A percentile compares a stretch with the other conserved stretches of the same genome.
These are phyloP conservation scores for Candida ficus DNA, from an alignment of 805 yeast species.

Conservation along the genomic window DNA sequence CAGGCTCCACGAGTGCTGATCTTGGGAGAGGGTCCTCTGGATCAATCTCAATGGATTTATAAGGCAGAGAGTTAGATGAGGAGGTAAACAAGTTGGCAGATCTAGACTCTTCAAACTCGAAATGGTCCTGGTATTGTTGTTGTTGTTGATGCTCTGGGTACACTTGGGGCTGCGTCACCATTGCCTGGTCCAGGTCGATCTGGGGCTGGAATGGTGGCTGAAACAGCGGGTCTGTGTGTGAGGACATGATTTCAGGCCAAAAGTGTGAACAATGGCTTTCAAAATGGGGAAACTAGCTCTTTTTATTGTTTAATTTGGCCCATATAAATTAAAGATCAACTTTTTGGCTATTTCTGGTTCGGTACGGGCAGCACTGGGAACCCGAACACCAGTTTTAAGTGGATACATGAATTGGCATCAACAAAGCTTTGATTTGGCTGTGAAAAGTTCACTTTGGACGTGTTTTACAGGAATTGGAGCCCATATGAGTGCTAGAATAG, in stretches of 20 bases:
- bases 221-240: not conserved
- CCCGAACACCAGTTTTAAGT: not conserved
- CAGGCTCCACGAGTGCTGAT: not conserved
- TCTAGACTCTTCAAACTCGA: not conserved
- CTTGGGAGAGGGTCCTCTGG: conserved; percentile 11
- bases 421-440: too few relatives aligned
- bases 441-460: too few relatives aligned
- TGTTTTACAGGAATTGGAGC: too few relatives aligned
- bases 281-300: too few relatives aligned
- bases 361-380: not conserved
- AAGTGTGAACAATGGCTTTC: too few relatives aligned
- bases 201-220: conserved; percentile 2
- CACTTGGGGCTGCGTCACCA: conserved; percentile 10
- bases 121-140: not conserved
- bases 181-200: conserved; percentile 20
- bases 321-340: too few relatives aligned
- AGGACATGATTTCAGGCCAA: too few relatives aligned
- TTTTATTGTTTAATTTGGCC: too few relatives aligned
- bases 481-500: conserved; percentile 1
- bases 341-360: not conserved
- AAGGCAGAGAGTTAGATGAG: not conserved
- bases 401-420: not conserved
- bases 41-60: conserved; percentile 15
- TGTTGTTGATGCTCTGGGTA: conserved; percentile 3
- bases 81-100: not conserved